phyloP scores from a whole-genome alignment of 2,329 filamentous ascomycete genomes.

The Ophiocordyceps camponoti-saundersi region DNA sequence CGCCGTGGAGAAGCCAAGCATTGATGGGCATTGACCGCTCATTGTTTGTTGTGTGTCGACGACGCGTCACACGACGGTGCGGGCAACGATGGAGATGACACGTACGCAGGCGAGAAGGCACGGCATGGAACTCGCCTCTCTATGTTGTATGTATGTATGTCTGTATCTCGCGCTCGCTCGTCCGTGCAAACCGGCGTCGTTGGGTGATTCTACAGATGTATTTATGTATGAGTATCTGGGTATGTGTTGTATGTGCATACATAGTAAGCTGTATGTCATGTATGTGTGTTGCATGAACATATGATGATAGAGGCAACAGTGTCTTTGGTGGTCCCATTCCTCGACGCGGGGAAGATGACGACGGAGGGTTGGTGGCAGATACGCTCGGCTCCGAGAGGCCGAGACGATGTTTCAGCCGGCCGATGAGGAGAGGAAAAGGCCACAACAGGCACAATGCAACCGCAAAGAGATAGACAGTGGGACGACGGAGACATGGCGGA shows the following conservation, averaged over 20 bases:
- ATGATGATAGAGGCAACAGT: neutral
- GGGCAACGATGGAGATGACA: neutral
- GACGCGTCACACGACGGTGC: neutral
- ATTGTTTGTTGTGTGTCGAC: neutral
- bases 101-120: neutral
- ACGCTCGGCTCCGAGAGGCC: neutral
- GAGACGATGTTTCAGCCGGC: neutral
- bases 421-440: neutral
- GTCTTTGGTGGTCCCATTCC: neutral
- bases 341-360: neutral
- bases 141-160: neutral
- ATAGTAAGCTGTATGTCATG: no score
- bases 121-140: no score
- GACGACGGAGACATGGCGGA: neutral
- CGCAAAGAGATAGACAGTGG: neutral
- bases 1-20: neutral
- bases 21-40: neutral
- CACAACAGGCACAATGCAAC: neutral
- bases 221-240: neutral
- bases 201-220: neutral
- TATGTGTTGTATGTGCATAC: neutral
- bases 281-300: neutral
- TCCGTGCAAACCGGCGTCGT: neutral
- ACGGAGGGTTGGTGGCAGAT: neutral
- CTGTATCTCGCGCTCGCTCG: neutral